Base-by-base conservation (phyloP, 2,329 filamentous ascomycete genomes). In the Fusarium albidum region DNA sequence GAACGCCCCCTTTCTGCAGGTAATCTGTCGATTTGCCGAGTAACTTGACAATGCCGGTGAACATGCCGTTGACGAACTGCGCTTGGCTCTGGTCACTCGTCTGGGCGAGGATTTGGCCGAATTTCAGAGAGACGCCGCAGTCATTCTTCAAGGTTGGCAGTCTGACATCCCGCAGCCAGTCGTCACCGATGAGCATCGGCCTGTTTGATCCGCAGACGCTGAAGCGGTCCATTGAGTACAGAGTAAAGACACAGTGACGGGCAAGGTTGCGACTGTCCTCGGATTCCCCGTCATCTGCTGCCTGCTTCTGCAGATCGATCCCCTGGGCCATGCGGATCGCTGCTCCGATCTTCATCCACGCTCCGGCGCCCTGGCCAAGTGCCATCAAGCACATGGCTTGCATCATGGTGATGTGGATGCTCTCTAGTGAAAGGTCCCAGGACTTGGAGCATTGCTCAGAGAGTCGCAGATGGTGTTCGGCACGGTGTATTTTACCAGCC, bases 321-420 rank as follows among this genome's bases (percentile, higher is more conserved):
- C 55, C 51, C 31, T 57, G 55, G 8, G 35, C 43, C 35, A 57
- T 55, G 9, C 55, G 55, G 10, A 57, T 55, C 5, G 55, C 55
- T 7, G 38, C 25, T 15, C 55, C 55, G 10, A 57, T 27, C 17
- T 55, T 57, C 38, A 57, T 55, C 55, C 55, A 57, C 10, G 47
- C 55, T 14, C 39, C 42, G 11, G 47, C 14, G 9, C 55, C 51
- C 6, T 39, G 47, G 3, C 55, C 55, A 10, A 57, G 17, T 4
- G 21, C 44, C 11, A 50, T 9, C 1, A 48, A 29, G 15, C 51
- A 55, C 6, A 57, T n/a, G 3, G 42, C 28, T 44, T 57, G 51
- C 43, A 57, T 21, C 13, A 50, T 55, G 4, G 11, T 17, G 14
- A 43, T 14, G 17, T 55, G 51, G 4, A 51, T 49, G 9, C 10